Evolutionary conservation across 2,329 filamentous ascomycete genomes (phyloP).

Genomic region (Clonostachys rhizophaga): DNA sequence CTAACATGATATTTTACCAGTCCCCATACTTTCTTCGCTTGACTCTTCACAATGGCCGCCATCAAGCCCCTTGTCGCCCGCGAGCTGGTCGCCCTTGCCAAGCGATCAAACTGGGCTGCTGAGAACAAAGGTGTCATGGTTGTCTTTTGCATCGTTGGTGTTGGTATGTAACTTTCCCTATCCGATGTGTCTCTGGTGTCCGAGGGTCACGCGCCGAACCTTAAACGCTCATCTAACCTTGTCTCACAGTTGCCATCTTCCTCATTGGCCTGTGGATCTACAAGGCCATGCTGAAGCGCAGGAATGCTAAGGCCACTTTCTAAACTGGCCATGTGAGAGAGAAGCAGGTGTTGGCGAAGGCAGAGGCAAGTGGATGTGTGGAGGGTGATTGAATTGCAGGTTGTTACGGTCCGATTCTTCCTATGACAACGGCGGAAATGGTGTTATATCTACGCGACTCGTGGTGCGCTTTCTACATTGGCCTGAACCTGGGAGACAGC

Average conservation of each 20-base stretch:
- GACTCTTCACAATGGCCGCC: constrained; percentile 31
- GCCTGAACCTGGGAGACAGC: no score
- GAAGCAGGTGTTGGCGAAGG: constrained; percentile 3
- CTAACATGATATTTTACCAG: no score
- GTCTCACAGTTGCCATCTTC: constrained; percentile 20
- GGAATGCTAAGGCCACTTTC: constrained; percentile 20
- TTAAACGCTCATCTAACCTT: constrained; percentile 5
- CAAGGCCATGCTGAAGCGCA: constrained; percentile 23
- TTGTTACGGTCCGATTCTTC: no score
- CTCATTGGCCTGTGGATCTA: constrained; percentile 20
- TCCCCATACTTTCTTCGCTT: background rate
- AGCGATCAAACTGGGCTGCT: constrained; percentile 34
- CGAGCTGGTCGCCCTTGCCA: constrained; percentile 28
- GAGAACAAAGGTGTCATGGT: constrained; percentile 32
- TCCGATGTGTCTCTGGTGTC: no score
- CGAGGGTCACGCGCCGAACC: background rate
- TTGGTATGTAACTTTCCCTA: constrained; percentile 19
- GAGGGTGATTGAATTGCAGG: no score
- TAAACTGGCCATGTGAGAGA: constrained; percentile 4
- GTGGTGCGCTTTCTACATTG: no score
- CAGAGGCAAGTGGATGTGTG: no score
- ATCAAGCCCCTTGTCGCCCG: constrained; percentile 30
- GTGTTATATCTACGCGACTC: no score
- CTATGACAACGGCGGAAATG: no score
- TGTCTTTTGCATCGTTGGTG: constrained; percentile 35